Conservation (phyloP, 1,139 yeast species). For the Lodderomyces metapsilosis region DNA sequence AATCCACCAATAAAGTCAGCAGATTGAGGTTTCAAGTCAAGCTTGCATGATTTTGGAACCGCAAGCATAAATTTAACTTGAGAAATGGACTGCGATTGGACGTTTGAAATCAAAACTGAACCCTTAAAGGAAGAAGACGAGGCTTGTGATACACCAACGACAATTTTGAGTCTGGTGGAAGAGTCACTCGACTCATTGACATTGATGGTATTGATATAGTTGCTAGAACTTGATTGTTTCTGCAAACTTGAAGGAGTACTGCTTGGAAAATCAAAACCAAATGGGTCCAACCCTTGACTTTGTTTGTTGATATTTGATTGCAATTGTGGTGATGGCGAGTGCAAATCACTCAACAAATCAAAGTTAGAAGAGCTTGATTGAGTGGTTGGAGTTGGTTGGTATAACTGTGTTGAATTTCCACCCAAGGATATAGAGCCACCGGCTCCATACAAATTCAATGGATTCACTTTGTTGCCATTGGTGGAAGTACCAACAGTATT, state of each 20-base stretch:
- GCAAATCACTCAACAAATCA: constrained; percentile 47
- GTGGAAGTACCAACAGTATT: constrained; percentile 16
- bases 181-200: constrained; percentile 31
- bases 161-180: constrained; percentile 52
- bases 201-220: constrained; percentile 17
- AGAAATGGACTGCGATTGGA: constrained; percentile 27
- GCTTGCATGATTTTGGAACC: constrained; percentile 70
- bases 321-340: constrained; percentile 44
- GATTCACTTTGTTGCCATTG: constrained; percentile 23
- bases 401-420: constrained; percentile 14
- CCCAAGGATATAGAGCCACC: constrained; percentile 48
- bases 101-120: constrained; percentile 43
- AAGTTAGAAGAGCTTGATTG: constrained; percentile 13
- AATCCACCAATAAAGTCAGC: constrained; percentile 53
- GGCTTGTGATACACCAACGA: constrained; percentile 42
- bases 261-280: constrained; percentile 47
- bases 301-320: constrained; percentile 34
- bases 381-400: constrained; percentile 15
- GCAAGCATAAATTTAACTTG: constrained; percentile 73
- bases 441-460: constrained; percentile 44
- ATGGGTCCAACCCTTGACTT: constrained; percentile 43
- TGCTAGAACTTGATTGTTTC: constrained; percentile 9
- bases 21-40: constrained; percentile 70
- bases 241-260: constrained; percentile 37
- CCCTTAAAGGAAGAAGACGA: constrained; percentile 43